phyloP scores from a whole-genome alignment of 78 protist species.

The Dictyostelium intermedium region DNA sequence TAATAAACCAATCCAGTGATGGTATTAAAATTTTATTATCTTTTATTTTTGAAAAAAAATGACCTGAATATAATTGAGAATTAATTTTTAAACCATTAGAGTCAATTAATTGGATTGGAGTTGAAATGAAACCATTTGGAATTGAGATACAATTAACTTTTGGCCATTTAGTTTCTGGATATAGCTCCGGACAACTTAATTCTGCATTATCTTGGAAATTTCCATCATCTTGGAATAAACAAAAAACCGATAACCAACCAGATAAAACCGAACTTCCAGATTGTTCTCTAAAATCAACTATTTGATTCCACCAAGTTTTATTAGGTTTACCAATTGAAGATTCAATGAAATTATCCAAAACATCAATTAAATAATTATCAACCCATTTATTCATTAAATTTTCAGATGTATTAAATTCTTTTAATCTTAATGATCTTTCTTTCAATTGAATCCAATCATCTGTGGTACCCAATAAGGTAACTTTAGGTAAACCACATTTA shows the following conservation, averaged over 20 bases:
- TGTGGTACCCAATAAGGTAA: constrained; percentile 62
- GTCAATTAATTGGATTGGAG: background rate
- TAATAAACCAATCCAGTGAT: background rate
- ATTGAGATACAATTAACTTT: background rate
- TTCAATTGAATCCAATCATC: constrained; percentile 65
- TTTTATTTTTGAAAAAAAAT: background rate
- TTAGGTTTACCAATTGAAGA: constrained; percentile 17
- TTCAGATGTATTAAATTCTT: constrained; percentile 13
- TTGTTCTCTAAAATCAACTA: background rate
- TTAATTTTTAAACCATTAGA: background rate
- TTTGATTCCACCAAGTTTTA: constrained; percentile 6
- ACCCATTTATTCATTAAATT: constrained; percentile 64
- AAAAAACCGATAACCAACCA: constrained; percentile 75
- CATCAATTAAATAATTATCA: constrained; percentile 9
- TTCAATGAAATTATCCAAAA: constrained; percentile 44
- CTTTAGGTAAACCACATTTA: constrained; percentile 71
- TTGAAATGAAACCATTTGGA: background rate
- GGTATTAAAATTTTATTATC: background rate
- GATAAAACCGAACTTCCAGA: constrained; percentile 56
- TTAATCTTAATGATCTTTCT: background rate
- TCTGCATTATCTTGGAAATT: background rate
- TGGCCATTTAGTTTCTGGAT: background rate
- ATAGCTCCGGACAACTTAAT: background rate
- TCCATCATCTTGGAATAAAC: background rate
- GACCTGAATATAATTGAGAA: background rate